Evolutionary conservation across 2,329 filamentous ascomycete genomes (phyloP), one percentile per base, ranked within the genome.

Genomic region (Diplocarpon mali): DNA sequence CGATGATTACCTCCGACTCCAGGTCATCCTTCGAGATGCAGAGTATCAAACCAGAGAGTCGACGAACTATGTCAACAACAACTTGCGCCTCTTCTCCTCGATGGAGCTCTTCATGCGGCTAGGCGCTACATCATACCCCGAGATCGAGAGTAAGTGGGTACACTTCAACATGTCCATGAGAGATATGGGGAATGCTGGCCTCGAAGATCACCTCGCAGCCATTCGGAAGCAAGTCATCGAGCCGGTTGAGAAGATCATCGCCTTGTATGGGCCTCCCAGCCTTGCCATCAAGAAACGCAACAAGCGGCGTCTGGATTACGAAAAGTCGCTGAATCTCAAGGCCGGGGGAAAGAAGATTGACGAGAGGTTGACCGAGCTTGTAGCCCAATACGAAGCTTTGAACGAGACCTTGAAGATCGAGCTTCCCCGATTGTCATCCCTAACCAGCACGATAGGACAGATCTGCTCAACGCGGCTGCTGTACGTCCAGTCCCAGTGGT

Each of bases 401-500:
- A 96, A 96, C 60, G 86, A 95, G 51, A 87, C 90, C 0, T 71
- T 96, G 48, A 95, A 95, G 65, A 83, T 90, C 53, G 90, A 96
- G 61, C 72, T 98, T 38, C 90, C 90, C 1, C 81, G 81, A 60
- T 73, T 98, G 13, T 94, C 92, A 41, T 67, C 69, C 7, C 67
- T 92, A 51, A 95, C 90, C 1, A 85, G 86, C 50, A 84, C 81
- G 56, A 70, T 95, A 49, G 87, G 92, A 57, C 85, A 88, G 57
- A 81, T 84, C 17, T 90, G 86, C 57, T 71, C 95, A 35, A 77
- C 75, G 46, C 88, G 87, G 57, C 87, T 96, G 58, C 78, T 95
- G 53, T 79, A 83, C 51, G 81, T 94, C 37, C 89, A 95, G 64
- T 74, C 78, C 14, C 73, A 77, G 39, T 98, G 90, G 90, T 89